Percentiles rank a stretch among this genome's conserved stretches.
phyloP scores from a whole-genome alignment of 2,329 filamentous ascomycete species.

The Calycina marina region DNA sequence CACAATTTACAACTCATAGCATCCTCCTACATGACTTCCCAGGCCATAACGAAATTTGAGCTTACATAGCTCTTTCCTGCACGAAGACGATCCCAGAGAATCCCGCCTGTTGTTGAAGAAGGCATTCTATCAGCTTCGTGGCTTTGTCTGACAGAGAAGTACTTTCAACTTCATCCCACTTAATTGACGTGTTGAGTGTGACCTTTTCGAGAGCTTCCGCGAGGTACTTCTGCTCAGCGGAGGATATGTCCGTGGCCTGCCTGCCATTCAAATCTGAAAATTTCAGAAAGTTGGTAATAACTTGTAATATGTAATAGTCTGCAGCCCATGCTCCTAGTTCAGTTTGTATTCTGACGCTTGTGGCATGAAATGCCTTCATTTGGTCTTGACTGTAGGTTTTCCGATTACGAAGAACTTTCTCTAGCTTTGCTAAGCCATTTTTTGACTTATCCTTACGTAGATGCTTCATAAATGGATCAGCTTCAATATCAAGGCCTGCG shows the following conservation, averaged over 20 bases:
- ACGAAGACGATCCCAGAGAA: conserved; percentile 51
- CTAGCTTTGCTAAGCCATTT: conserved; percentile 26
- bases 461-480: conserved; percentile 44
- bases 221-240: conserved; percentile 41
- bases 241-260: conserved; percentile 26
- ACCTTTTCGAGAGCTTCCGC: conserved; percentile 29
- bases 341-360: conserved; percentile 32
- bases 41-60: too few relatives aligned
- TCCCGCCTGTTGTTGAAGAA: conserved; percentile 27
- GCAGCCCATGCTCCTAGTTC: conserved; percentile 56
- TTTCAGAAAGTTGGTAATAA: conserved; percentile 31
- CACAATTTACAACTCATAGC: too few relatives aligned
- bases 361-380: conserved; percentile 37
- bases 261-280: conserved; percentile 24
- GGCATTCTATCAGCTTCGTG: conserved; percentile 36
- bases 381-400: conserved; percentile 40
- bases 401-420: conserved; percentile 26
- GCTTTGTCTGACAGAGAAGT: conserved; percentile 41
- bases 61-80: conserved; percentile 44
- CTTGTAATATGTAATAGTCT: conserved; percentile 44
- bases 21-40: too few relatives aligned
- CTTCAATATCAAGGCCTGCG: conserved; percentile 35
- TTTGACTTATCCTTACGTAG: conserved; percentile 30
- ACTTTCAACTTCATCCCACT: conserved; percentile 8
- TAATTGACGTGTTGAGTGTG: conserved; percentile 12